Base-by-base conservation (phyloP, 2,329 filamentous ascomycete species). In the Davidsoniella australis region DNA sequence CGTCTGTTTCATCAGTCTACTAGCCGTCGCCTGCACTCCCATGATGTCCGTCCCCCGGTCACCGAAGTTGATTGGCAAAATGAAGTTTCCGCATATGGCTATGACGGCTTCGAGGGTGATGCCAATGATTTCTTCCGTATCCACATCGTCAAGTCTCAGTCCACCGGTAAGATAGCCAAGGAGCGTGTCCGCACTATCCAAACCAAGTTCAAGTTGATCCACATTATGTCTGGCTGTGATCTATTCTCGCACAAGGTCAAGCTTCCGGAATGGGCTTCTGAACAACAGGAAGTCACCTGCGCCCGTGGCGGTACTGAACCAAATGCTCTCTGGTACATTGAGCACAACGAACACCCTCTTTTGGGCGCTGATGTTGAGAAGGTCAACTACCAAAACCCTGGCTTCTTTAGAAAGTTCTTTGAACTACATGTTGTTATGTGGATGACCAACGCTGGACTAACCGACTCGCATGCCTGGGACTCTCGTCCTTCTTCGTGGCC, bases 221-320 rank as follows among this genome's bases (percentile, higher is more conserved):
- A 98, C 61, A 68, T 94, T 62, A 96, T 98, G 91, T 94, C 87
- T 55, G 88, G 89, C 43, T 98, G 91, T 61, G 84, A 82, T 10
- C 73, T 98, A 20, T 98, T 98, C 71, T 96, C 89, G 0, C 91
- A 98, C 73, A 96, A 95, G 69, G 88, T 96, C 62, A 98, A 98
- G 70, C 80, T 98, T 52, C 91, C 91, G 2, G 87, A 94, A 2
- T 98, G 91, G 91, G 91, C 85, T 43, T 98, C 82, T 47, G 91
- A 96, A 64, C 91, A 98, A 64, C 91, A 98, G 64, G 91, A 98
- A 66, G 91, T 98, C n/a, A 96, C 89, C 17, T 98, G 91, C 61
- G 91, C 91, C 6, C 82, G 80, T 57, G 82, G 85, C 44, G 91
- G 87, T 57, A 94, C 87, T 54, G 69, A 95, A 37, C 91, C 91